phyloP scores from a whole-genome alignment of 2,329 filamentous ascomycete species.

The Aspergillus fructus region DNA sequence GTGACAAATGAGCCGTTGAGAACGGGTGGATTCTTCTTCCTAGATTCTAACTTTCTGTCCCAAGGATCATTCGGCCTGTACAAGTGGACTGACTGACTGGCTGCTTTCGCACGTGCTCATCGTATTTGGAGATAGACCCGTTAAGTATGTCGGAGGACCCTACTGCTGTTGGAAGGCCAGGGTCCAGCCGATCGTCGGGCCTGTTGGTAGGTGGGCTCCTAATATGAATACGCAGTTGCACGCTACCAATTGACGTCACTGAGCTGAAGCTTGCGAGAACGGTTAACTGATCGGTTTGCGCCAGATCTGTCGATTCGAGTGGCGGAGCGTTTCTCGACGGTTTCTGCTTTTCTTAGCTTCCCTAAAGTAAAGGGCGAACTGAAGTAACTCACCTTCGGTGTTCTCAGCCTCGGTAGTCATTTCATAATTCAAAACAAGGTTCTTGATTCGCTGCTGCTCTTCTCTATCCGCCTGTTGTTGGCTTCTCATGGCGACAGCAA shows the following conservation, averaged over 20 bases:
- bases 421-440: conserved; percentile 93
- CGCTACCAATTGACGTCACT: conserved; percentile 96
- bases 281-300: conserved; percentile 70
- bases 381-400: conserved; percentile 64
- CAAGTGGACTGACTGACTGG: not conserved
- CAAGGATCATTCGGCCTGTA: not conserved
- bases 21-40: not conserved
- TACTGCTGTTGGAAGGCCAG: not conserved
- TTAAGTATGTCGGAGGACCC: not conserved
- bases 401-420: conserved; percentile 78
- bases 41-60: too few relatives aligned
- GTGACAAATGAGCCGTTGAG: not conserved
- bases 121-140: not conserved
- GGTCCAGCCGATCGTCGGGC: not conserved
- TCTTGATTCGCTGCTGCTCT: conserved; percentile 98
- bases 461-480: conserved; percentile 94
- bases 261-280: conserved; percentile 85
- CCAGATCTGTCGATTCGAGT: conserved; percentile 55
- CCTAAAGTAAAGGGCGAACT: not conserved
- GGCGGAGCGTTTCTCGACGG: conserved; percentile 43
- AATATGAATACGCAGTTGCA: not conserved
- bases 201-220: not conserved
- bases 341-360: conserved; percentile 32
- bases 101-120: not conserved
- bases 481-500: conserved; percentile 92